phyloP scores from a whole-genome alignment of 495 filamentous ascomycete species.

The Aspergillus egyptiacus region DNA sequence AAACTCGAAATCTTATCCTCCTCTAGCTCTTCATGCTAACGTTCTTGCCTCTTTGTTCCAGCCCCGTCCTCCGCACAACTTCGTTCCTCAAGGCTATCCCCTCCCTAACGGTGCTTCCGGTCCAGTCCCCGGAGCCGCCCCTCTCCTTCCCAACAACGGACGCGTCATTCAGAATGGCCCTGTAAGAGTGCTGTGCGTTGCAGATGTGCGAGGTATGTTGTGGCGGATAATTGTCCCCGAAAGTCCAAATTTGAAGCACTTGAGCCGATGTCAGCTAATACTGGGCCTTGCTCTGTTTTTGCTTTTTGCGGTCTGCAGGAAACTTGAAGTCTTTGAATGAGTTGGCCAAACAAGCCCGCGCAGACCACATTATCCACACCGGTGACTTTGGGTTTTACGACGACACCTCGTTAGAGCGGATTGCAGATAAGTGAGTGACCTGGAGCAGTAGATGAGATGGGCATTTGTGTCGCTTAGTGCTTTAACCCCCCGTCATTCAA shows the following conservation, averaged over 20 bases:
- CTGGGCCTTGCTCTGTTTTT: constrained; percentile 10
- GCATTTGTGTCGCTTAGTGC: not conserved
- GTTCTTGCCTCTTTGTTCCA: constrained; percentile 15
- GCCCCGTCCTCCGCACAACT: constrained; percentile 44
- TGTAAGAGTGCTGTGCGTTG: constrained; percentile 86
- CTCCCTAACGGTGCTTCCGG: constrained; percentile 45
- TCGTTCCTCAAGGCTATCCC: constrained; percentile 45
- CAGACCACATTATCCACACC: constrained; percentile 95
- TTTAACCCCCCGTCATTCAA: too few species aligned
- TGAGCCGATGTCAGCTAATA: constrained; percentile 12
- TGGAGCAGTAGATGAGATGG: not conserved
- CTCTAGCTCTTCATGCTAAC: constrained; percentile 11
- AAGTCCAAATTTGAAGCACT: not conserved
- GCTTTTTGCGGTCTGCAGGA: constrained; percentile 50
- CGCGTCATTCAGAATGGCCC: constrained; percentile 78
- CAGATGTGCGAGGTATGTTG: constrained; percentile 87
- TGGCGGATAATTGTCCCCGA: not conserved
- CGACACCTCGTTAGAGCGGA: constrained; percentile 87
- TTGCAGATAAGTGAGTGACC: constrained; percentile 87
- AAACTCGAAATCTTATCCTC: not conserved
- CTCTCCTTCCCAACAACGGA: constrained; percentile 60
- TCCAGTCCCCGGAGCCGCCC: constrained; percentile 47
- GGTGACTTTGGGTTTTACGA: constrained; percentile 99
- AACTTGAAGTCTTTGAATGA: constrained; percentile 95
- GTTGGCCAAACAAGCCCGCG: constrained; percentile 83